These are phyloP conservation scores for Geum urbanum DNA, from an alignment of 306 rosid genomes.

Conservation along the genomic window DNA sequence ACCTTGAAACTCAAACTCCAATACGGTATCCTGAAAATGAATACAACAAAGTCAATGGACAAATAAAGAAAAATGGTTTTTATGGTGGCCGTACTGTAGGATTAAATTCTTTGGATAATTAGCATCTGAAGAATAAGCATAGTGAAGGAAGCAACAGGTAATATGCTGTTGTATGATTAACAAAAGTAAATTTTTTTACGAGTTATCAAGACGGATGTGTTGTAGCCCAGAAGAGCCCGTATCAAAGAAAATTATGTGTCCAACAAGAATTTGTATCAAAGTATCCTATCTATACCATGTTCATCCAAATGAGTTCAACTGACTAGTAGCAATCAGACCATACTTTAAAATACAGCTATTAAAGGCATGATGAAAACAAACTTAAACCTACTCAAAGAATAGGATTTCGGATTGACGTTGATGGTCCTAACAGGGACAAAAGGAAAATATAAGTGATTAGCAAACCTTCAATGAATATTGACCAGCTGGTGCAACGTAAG, in stretches of 20 bases:
- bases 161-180: not conserved
- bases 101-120: no score
- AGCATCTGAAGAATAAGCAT: no score
- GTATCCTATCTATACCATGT: not conserved
- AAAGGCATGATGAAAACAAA: not conserved
- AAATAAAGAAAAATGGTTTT: not conserved
- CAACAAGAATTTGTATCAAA: not conserved
- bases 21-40: constrained; percentile 73
- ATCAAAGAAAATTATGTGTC: not conserved
- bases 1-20: constrained; percentile 99
- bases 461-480: constrained; percentile 90
- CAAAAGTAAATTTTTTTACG: not conserved
- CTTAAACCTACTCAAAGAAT: not conserved
- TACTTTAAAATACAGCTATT: not conserved
- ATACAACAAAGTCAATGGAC: constrained; percentile 16
- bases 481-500: constrained; percentile 85
- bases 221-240: not conserved
- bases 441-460: constrained; percentile 6
- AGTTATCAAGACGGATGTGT: not conserved
- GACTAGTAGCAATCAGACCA: not conserved
- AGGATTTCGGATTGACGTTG: not conserved
- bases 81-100: no score
- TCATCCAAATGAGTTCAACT: not conserved
- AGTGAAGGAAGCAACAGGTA: not conserved
- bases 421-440: not conserved